Evolutionary conservation across 2,329 filamentous ascomycete species (phyloP), one percentile per base, ranked within the genome.

Genomic region (Neonectria coccinea): DNA sequence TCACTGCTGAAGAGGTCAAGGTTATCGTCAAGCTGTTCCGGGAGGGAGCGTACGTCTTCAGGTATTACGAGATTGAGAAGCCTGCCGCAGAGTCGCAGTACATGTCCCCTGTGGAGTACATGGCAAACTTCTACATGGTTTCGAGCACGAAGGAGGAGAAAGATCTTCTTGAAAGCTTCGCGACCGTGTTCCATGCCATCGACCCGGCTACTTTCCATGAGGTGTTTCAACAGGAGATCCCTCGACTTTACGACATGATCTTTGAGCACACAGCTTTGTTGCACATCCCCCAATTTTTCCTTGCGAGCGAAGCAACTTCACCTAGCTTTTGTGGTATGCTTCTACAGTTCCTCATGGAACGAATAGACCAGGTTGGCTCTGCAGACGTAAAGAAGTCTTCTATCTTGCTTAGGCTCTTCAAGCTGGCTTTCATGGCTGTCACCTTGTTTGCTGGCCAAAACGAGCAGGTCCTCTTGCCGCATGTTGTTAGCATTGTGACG

Each of bases 321-420:
- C 94, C 96, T 1, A 97, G 94, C 69, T 99, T 99, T 79, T 97
- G 94, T 66, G 96, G 97, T 42, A 98, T 99, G 96, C 88, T 99
- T 27, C 83, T 99, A 52, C 93, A 97, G 70, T 99, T 99, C 76
- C 84, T 99, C 65, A 99, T 99, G 96, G 92, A 95, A 73, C 92
- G 93, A 57, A 97, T 99, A 62, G 92, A 97, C 67, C 92, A 99
- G 76, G 94, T 99, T 47, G 96, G 96, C 22, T 96, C 93, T 0
- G 90, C 92, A 8, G 94, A 99, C 78, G 90, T 96, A 57, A 94
- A 93, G 76, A 97, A 95, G 79, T 95, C 96, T 0, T 95, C 94
- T 6, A 97, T 99, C 52, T 82, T 99, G 36, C 82, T 99, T 55
- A 88, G 97, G 59, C 88, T 99, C 56, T 99, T 98, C 83, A 99